Percentiles rank a stretch among this genome's conserved stretches.
These are phyloP conservation scores for Usnea hakonensis DNA, from an alignment of 495 filamentous ascomycete genomes.

Conservation along the genomic window DNA sequence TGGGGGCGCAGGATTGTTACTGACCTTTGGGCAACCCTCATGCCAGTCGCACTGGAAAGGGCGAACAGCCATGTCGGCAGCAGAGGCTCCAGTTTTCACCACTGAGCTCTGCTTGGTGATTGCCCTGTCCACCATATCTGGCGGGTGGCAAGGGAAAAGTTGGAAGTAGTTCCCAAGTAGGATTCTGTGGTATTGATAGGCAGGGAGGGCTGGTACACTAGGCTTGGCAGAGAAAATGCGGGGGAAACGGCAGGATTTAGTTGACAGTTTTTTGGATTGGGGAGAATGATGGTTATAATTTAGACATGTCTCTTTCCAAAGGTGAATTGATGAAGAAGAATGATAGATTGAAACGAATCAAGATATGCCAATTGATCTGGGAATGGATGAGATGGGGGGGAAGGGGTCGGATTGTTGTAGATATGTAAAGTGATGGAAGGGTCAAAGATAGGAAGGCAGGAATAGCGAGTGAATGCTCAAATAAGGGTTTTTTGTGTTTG, in stretches of 20 bases:
- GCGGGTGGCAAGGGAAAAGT: neutral
- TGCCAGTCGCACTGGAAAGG: slow-evolving; percentile 23
- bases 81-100: slow-evolving; percentile 9
- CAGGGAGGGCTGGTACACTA: neutral
- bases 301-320: too few species aligned
- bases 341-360: too few species aligned
- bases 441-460: neutral
- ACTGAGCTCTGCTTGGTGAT: slow-evolving; percentile 10
- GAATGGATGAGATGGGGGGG: slow-evolving; percentile 1
- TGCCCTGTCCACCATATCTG: slow-evolving; percentile 16
- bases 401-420: neutral
- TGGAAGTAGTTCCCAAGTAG: neutral
- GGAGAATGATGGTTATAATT: neutral
- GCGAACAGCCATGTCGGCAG: slow-evolving; percentile 15
- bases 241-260: neutral
- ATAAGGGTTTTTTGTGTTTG: too few species aligned
- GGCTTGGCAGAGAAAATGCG: neutral
- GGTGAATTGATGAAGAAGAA: too few species aligned
- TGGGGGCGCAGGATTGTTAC: neutral
- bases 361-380: slow-evolving; percentile 14
- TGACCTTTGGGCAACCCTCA: slow-evolving; percentile 20
- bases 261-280: neutral
- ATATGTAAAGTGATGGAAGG: slow-evolving; percentile 7
- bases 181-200: neutral
- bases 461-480: too few species aligned